Percentiles rank a stretch among this genome's conserved stretches.
phyloP scores from a whole-genome alignment of 225 moss, liverwort and hornwort genomes.

The Antitrichia curtipendula region DNA sequence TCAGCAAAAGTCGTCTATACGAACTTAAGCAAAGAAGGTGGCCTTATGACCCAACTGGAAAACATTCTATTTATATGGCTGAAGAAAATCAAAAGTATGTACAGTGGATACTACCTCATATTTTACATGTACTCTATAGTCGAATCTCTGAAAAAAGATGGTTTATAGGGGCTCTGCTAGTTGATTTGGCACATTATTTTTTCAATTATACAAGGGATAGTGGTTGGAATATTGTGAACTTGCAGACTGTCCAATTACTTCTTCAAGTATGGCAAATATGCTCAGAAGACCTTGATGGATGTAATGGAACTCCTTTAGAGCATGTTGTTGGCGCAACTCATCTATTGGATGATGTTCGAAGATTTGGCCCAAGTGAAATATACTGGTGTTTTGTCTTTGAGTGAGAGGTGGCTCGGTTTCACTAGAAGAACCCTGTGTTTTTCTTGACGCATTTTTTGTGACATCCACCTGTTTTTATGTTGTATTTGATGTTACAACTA shows the following conservation, averaged over 20 bases:
- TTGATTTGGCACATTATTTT: not conserved
- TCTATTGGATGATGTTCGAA: not conserved
- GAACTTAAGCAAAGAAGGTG: not conserved
- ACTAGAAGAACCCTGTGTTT: too few species aligned
- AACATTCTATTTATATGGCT: too few species aligned
- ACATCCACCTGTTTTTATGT: too few species aligned
- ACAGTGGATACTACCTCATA: not conserved
- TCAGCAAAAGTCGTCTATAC: not conserved
- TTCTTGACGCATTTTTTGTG: too few species aligned
- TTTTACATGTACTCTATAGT: not conserved
- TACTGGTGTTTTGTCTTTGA: not conserved
- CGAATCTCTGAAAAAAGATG: accelerated
- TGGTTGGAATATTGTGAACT: too few species aligned
- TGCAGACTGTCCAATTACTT: too few species aligned
- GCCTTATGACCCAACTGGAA: too few species aligned
- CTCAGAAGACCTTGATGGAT: too few species aligned
- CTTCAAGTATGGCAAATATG: too few species aligned
- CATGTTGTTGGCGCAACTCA: not conserved
- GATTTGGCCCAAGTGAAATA: not conserved
- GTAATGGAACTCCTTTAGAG: too few species aligned
- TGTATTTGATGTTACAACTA: too few species aligned
- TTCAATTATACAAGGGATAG: not conserved
- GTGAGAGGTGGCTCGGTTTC: not conserved
- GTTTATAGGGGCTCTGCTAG: not conserved
- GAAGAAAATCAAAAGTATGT: too few species aligned